These are phyloP conservation scores for Carpinus fangiana DNA, from an alignment of 306 rosid species.

Conservation along the genomic window DNA sequence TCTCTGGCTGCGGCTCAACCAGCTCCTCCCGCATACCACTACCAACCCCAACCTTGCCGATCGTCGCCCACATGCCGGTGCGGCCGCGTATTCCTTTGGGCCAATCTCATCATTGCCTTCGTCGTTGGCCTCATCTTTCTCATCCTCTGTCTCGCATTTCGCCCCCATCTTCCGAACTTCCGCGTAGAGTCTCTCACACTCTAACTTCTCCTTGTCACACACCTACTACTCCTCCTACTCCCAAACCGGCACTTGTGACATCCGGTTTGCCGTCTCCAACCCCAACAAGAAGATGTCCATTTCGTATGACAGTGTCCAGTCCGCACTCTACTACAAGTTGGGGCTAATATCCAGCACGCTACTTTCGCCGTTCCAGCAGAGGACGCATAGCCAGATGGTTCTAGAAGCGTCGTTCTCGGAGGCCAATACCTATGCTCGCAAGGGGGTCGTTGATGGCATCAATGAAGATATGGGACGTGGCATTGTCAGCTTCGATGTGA, in stretches of 20 bases:
- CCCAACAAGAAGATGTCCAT: slow-evolving; percentile 67
- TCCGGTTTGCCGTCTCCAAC: slow-evolving; percentile 52
- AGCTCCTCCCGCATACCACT: too few species aligned
- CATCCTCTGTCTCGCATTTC: slow-evolving; percentile 61
- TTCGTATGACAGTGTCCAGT: slow-evolving; percentile 40
- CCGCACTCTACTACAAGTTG: slow-evolving; percentile 34
- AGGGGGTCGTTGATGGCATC: slow-evolving; percentile 14
- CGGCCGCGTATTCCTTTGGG: slow-evolving; percentile 52
- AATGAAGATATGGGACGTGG: slow-evolving; percentile 38
- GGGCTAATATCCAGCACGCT: slow-evolving; percentile 35
- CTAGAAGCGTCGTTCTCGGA: slow-evolving; percentile 56
- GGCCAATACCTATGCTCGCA: slow-evolving; percentile 24
- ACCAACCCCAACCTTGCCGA: not conserved
- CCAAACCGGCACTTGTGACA: slow-evolving; percentile 57
- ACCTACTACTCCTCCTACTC: slow-evolving; percentile 20
- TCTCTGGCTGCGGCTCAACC: too few species aligned
- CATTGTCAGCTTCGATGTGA: slow-evolving; percentile 48
- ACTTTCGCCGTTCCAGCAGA: slow-evolving; percentile 56
- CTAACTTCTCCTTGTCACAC: slow-evolving; percentile 38
- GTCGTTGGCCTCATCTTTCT: slow-evolving; percentile 37
- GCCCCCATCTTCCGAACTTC: slow-evolving; percentile 66
- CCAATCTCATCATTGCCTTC: slow-evolving; percentile 55
- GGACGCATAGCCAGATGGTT: slow-evolving; percentile 26
- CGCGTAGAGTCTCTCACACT: slow-evolving; percentile 50
- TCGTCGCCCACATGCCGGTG: slow-evolving; percentile 38